Evolutionary conservation across 768 basidiomycete genomes (phyloP).

Genomic region (Udeniomyces megalosporus): DNA sequence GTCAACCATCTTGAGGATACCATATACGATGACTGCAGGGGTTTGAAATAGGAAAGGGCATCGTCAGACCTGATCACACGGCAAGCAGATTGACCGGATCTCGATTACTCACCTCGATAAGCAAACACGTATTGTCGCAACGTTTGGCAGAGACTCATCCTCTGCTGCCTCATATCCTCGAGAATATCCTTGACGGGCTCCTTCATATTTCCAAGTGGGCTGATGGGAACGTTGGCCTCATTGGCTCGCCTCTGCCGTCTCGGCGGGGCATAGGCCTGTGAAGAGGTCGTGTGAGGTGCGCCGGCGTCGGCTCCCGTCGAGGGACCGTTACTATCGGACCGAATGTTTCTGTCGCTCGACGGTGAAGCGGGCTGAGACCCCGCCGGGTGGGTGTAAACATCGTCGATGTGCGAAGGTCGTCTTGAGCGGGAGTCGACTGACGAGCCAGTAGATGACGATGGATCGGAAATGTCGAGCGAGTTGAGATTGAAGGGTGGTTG

Average conservation of each 20-base stretch:
- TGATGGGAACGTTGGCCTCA: constrained; percentile 19
- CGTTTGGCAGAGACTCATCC: constrained; percentile 93
- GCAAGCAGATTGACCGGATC: neutral
- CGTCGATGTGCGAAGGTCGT: neutral
- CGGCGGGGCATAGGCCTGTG: constrained; percentile 41
- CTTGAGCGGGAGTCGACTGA: neutral
- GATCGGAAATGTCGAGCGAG: neutral
- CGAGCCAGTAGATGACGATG: neutral
- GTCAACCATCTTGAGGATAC: constrained; percentile 57
- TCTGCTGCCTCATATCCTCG: constrained; percentile 86
- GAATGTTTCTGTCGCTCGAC: too few relatives aligned
- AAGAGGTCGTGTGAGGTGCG: constrained; percentile 1
- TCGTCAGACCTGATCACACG: too few relatives aligned
- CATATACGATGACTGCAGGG: constrained; percentile 46
- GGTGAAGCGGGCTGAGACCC: too few relatives aligned
- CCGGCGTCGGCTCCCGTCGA: neutral
- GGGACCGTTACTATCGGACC: too few relatives aligned
- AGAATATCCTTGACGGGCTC: constrained; percentile 69
- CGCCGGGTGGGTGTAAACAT: neutral
- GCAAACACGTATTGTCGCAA: constrained; percentile 88
- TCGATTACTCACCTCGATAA: constrained; percentile 41
- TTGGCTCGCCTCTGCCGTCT: constrained; percentile 39
- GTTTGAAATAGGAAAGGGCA: neutral
- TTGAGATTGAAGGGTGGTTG: neutral
- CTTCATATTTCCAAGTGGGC: constrained; percentile 43